Base-by-base conservation (phyloP, 805 yeast genomes). In the Cephaloascus albidus region DNA sequence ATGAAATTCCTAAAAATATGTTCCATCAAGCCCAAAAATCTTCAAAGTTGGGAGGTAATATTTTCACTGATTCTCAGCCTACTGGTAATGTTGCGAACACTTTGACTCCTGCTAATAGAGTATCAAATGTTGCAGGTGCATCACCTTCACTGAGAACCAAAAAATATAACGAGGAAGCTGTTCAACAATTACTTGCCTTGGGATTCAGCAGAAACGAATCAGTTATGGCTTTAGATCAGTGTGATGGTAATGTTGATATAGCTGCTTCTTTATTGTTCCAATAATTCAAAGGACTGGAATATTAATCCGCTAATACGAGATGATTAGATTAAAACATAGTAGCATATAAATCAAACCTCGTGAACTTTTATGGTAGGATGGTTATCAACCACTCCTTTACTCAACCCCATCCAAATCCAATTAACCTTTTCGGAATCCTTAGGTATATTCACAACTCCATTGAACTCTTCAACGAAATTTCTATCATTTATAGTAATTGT, bases 401-500 rank as follows among this genome's bases (percentile, higher is more conserved):
- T 74, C 54, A 81, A 58, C 0, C 86, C 85, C 20, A 57, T 68
- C 85, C 85, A 81, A 23, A 80, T 60, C 86, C 85, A 80, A 16
- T 65, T 68, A 3, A 72, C 83, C 38, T 72, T 67, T 33, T 63
- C 57, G 12, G 63, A 55, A 3, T 56, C 43, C 36, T 57, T 55
- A 1, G 77, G 74, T n/a, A 84, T 60, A 33, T 65, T 69, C 15
- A 85, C 68, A 44, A 74, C 79, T 0, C 85, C 84, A 40, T 72
- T 65, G 56, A 85, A 90, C 12, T 78, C 77, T 45, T 88, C 96
- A 18, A 90, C 85, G 53, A 90, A 93, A 36, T 68, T 68, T 43
- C 95, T 68, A 55, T 90, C 97, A 46, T 85, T 83, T 34, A 85
- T 76, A 35, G 88, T 88, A 26, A 86, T 78, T 38, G 81, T 79